Evolutionary conservation across 768 basidiomycete genomes (phyloP).

Genomic region (Mycena vulgaris): DNA sequence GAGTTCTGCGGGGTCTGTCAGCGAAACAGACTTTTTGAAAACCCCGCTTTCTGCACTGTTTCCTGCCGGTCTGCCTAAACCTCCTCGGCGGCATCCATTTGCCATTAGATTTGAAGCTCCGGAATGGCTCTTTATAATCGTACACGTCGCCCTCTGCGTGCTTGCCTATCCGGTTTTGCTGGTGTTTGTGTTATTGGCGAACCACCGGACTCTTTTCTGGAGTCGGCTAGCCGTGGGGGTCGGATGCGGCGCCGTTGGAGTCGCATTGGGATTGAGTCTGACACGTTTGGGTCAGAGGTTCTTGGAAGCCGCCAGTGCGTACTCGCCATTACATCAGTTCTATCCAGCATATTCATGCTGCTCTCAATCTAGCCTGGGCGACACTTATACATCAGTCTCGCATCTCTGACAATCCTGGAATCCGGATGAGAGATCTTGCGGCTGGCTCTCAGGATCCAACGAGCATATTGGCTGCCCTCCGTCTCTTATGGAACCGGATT

Average conservation of each 20-base stretch:
- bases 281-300: constrained; percentile 47
- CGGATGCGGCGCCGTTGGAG: constrained; percentile 53
- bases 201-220: constrained; percentile 56
- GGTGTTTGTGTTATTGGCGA: constrained; percentile 47
- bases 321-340: constrained; percentile 1
- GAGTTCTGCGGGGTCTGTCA: constrained; percentile 12
- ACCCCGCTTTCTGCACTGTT: constrained; percentile 33
- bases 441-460: constrained; percentile 49
- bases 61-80: constrained; percentile 31
- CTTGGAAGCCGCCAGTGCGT: constrained; percentile 57
- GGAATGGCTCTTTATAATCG: constrained; percentile 46
- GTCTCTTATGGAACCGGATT: constrained; percentile 53
- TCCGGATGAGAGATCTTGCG: constrained; percentile 55
- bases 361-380: constrained; percentile 55
- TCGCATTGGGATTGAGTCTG: constrained; percentile 51
- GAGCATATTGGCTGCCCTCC: constrained; percentile 48
- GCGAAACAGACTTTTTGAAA: constrained; percentile 26
- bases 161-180: constrained; percentile 53
- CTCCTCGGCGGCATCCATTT: constrained; percentile 47
- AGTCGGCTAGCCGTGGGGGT: constrained; percentile 54
- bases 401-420: constrained; percentile 47
- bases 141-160: constrained; percentile 51
- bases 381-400: constrained; percentile 60
- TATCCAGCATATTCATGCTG: not conserved
- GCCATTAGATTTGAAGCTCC: constrained; percentile 51